Conservation (phyloP, 495 filamentous ascomycete species). For the Daldinia loculata region DNA sequence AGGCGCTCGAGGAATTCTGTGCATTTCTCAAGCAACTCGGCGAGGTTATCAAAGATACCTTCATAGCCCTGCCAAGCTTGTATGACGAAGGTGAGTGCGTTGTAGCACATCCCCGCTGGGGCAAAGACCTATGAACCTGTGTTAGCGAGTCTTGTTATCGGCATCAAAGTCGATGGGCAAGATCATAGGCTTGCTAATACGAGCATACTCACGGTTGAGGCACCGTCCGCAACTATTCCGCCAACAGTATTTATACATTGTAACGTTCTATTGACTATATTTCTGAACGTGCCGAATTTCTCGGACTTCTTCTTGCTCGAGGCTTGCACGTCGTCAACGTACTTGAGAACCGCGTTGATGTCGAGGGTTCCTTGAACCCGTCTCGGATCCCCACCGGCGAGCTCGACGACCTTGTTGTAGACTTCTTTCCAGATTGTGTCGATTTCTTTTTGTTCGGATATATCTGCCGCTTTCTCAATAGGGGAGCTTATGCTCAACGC, state of each 20-base stretch:
- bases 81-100: slow-evolving; percentile 50
- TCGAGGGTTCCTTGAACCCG: slow-evolving; percentile 42
- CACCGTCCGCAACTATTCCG: slow-evolving; percentile 47
- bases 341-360: slow-evolving; percentile 48
- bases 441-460: slow-evolving; percentile 51
- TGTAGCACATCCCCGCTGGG: slow-evolving; percentile 53
- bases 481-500: slow-evolving; percentile 33
- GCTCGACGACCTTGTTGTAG: slow-evolving; percentile 48
- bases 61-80: slow-evolving; percentile 56
- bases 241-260: slow-evolving; percentile 51
- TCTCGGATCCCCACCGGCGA: slow-evolving; percentile 49
- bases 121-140: slow-evolving; percentile 46
- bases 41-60: slow-evolving; percentile 50
- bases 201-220: slow-evolving; percentile 44
- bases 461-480: slow-evolving; percentile 36
- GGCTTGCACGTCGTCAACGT: slow-evolving; percentile 42
- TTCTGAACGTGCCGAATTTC: slow-evolving; percentile 43
- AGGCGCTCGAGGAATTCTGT: slow-evolving; percentile 50
- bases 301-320: slow-evolving; percentile 43
- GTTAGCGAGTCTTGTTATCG: slow-evolving; percentile 14
- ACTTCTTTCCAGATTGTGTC: slow-evolving; percentile 52
- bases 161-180: slow-evolving; percentile 3
- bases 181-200: background rate
- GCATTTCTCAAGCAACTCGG: slow-evolving; percentile 50
- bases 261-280: slow-evolving; percentile 46